Evolutionary conservation across 2,329 filamentous ascomycete genomes (phyloP), one percentile per base, ranked within the genome.

Genomic region (Stachybotrys chlorohalonatus): DNA sequence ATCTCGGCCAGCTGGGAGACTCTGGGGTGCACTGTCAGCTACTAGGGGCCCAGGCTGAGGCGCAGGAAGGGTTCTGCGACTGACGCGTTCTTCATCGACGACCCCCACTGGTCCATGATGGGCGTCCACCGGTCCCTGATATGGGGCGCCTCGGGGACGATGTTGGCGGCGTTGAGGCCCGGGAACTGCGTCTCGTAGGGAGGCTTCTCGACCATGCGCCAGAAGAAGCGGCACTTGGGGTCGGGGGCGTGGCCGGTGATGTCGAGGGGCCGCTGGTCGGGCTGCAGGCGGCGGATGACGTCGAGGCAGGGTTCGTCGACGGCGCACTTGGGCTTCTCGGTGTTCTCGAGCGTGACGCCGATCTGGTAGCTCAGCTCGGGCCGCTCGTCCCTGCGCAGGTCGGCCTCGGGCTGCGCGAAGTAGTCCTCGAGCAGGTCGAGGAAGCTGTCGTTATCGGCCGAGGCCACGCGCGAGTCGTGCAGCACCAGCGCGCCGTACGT

Each of bases 401-500:
- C 66, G 8, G 65, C 72, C 16, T 70, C 69, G 15, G 80, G 76
- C 66, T 84, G 81, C 39, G 79, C 80, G 63, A 84, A 84, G 72
- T 84, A 84, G 70, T 83, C 80, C 68, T 84, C 81, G n/a, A 84
- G 75, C 45, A 84, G 72, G 66, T 84, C 80, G 55, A 84, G 76
- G 61, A 84, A 84, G 53, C 71, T 68, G 31, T 70, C 69, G 70
- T 84, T 84, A 68, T 82, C 78, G 2, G 68, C 60, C 61, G 80
- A 78, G 16, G 77, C 72, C 11, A 83, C 81, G 58, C 81, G 80
- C 52, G 77, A 78, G 70, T 84, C 81, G 70, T 82, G 81, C 49
- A 84, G 73, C 30, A 84, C 72, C 17, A 84, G 74, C 8, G 81
- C 81, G 56, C 81, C 81, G 66, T 82, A 83, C 15, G 77, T 76